Base-by-base conservation (phyloP, 2,329 filamentous ascomycete species). In the Trichophyton equinum region DNA sequence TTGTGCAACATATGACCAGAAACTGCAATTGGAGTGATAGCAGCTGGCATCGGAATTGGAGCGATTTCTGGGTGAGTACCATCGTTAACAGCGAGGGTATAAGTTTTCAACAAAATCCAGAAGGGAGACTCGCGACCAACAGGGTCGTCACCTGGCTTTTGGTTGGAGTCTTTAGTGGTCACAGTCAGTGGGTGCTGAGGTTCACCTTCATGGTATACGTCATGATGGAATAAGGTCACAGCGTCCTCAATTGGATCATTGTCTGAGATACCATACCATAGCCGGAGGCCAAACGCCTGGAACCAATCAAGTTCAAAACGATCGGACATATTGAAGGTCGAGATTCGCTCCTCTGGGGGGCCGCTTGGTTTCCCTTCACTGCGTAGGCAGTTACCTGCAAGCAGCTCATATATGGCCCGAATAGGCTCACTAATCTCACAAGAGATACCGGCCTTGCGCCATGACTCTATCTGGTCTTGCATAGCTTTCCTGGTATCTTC, bases 261-360 rank as follows among this genome's bases (percentile, higher is more conserved):
- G 38, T 82, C 78, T 1, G 82, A 79, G 46, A 85, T 88, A 51
- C 85, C 86, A 72, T 96, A 99, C 88, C 91, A 97, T 1, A 99
- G 79, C 49, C 91, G 85, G 57, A 99, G 80, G 9, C 89, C 92
- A 72, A 99, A 96, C 0, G 91, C 86, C 70, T 95, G 91, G 72
- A 89, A 86, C 94, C 94, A 99, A 71, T 95, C 88, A 40, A 99
- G 79, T 3, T 84, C 84, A 71, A 96, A 99, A 55, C 86, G 85
- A 67, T 88, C 82, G 0, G 90, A 88, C 65, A 99, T 88, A 60
- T 85, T 81, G 70, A 99, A 96, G 0, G 86, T 86, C 13, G 85
- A 82, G 44, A 87, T 82, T 51, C 88, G 85, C 73, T 97, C 89
- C 72, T 97, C 94, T 7, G 86, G 76, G 0, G 88, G 83, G 5